These are phyloP conservation scores for Microcera coccophila DNA, from an alignment of 2,329 filamentous ascomycete species.

Conservation along the genomic window DNA sequence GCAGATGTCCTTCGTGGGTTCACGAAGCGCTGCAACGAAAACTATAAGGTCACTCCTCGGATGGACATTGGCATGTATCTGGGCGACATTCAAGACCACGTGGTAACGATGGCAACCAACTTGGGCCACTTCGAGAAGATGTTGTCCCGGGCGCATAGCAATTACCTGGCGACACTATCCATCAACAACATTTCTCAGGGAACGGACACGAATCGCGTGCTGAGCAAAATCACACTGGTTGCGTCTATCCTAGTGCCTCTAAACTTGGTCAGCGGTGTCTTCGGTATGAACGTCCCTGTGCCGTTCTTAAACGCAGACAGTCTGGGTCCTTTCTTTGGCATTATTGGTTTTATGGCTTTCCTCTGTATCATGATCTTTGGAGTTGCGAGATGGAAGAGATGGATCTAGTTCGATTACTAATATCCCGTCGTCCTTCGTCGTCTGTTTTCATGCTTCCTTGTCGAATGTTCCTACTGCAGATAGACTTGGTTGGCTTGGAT, in stretches of 20 bases:
- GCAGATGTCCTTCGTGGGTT: conserved; percentile 98
- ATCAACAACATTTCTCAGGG: conserved; percentile 88
- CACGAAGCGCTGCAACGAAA: conserved; percentile 97
- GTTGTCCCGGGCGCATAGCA: conserved; percentile 87
- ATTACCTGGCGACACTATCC: conserved; percentile 90
- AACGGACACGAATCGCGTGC: conserved; percentile 79
- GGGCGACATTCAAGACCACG: conserved; percentile 97
- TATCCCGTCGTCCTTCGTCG: neutral
- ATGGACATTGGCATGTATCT: conserved; percentile 97
- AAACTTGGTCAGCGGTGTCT: conserved; percentile 83
- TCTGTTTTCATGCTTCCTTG: neutral
- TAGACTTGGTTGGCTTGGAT: neutral
- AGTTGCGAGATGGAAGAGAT: conserved; percentile 44
- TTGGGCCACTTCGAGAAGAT: conserved; percentile 96
- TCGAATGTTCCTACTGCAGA: neutral
- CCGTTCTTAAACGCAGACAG: conserved; percentile 55
- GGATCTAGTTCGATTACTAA: conserved; percentile 41
- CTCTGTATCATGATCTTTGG: conserved; percentile 47
- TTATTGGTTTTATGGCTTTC: conserved; percentile 49
- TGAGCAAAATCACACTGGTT: conserved; percentile 92
- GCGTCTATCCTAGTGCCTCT: conserved; percentile 95
- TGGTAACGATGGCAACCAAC: conserved; percentile 98
- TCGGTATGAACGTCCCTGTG: conserved; percentile 82
- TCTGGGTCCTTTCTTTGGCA: conserved; percentile 53
- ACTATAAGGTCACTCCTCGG: conserved; percentile 89